Percentiles rank a stretch among this genome's conserved stretches.
These are phyloP conservation scores for Gyrodon lividus DNA, from an alignment of 768 basidiomycete species.

Conservation along the genomic window DNA sequence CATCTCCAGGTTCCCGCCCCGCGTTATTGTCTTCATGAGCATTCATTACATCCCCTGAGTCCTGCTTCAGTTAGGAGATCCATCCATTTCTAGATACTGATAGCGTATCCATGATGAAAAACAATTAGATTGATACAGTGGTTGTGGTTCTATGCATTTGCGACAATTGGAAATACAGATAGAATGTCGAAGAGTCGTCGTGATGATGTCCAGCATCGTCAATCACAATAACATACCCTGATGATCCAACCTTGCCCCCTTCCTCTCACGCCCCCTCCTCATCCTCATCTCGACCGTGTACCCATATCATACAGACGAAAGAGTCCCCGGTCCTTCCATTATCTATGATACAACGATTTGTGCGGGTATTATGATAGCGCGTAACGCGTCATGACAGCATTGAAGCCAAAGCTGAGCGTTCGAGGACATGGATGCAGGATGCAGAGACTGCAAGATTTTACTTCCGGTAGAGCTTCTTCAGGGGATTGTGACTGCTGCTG, in stretches of 20 bases:
- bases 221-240: background rate
- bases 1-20: background rate
- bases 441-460: too few species aligned
- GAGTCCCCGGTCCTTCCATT: background rate
- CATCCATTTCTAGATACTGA: background rate
- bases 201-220: conserved; percentile 9
- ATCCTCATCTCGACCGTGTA: background rate
- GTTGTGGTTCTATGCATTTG: conserved; percentile 15
- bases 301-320: conserved; percentile 4
- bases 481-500: conserved; percentile 27
- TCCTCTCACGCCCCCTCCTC: conserved; percentile 1
- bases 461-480: conserved; percentile 39
- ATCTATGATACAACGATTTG: conserved; percentile 30
- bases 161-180: conserved; percentile 20
- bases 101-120: conserved; percentile 6
- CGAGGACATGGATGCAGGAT: background rate
- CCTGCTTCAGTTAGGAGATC: background rate
- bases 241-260: background rate
- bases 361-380: conserved; percentile 2
- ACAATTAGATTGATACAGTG: conserved; percentile 20
- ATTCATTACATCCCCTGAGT: background rate
- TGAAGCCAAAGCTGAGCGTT: conserved; percentile 2
- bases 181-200: conserved; percentile 22
- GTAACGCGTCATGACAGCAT: conserved; percentile 6
- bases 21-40: conserved; percentile 5